A percentile compares a stretch with the other conserved stretches of the same genome.
Evolutionary conservation across 441 rosid species (phyloP).

Genomic region (Metrosideros polymorpha): DNA sequence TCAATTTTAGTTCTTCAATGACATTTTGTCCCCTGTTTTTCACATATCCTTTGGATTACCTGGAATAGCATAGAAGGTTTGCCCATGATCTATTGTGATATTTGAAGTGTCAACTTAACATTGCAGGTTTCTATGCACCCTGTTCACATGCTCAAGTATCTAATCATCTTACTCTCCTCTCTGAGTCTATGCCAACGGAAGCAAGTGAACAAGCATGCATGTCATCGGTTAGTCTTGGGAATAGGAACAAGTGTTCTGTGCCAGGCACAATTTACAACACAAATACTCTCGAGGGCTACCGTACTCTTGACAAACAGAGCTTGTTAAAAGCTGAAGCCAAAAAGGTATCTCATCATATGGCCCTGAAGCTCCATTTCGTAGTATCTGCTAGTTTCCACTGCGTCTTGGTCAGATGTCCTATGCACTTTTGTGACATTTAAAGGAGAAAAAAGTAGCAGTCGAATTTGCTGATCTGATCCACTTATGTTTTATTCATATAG

Average conservation of each 20-base stretch:
- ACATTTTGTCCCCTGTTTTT: background rate
- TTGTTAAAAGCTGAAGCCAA: slow-evolving; percentile 60
- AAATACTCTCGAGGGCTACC: slow-evolving; percentile 68
- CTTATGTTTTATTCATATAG: background rate
- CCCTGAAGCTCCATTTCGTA: background rate
- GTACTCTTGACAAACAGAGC: slow-evolving; percentile 51
- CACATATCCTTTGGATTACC: background rate
- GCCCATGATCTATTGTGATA: background rate
- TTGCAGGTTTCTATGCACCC: slow-evolving; percentile 86
- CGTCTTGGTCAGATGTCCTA: background rate
- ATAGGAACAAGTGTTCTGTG: slow-evolving; percentile 71
- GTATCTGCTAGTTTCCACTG: background rate
- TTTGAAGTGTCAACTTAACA: background rate
- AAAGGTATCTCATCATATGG: slow-evolving; percentile 32
- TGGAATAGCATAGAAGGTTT: background rate
- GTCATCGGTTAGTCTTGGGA: slow-evolving; percentile 26
- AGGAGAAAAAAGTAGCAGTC: background rate
- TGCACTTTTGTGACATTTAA: background rate
- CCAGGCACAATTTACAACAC: slow-evolving; percentile 80
- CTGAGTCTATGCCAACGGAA: slow-evolving; percentile 56
- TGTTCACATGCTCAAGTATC: slow-evolving; percentile 79
- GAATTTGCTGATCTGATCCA: background rate
- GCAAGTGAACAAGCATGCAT: slow-evolving; percentile 21
- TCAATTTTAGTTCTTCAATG: background rate
- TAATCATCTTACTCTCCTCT: slow-evolving; percentile 54